phyloP scores from a whole-genome alignment of 2,329 filamentous ascomycete species.

The Colletotrichum graminicola region DNA sequence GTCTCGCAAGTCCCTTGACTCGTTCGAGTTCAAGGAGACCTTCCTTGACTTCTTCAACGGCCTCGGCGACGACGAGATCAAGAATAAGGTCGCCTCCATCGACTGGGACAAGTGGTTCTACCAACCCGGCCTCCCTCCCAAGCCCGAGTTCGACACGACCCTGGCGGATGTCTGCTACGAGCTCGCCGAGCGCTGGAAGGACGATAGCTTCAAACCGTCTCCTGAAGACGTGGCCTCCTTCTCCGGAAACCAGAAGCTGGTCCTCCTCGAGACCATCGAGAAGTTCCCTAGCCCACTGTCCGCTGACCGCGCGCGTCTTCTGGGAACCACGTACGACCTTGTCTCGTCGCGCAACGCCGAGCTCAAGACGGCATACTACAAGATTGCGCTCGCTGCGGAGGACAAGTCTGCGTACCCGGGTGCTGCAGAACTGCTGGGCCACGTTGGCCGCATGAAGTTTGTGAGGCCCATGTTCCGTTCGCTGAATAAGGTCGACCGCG shows the following conservation, averaged over 20 bases:
- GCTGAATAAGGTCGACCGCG: constrained; percentile 79
- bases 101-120: constrained; percentile 95
- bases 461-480: constrained; percentile 86
- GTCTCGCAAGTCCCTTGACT: constrained; percentile 88
- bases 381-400: constrained; percentile 80
- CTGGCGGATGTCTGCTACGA: constrained; percentile 88
- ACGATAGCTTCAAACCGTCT: constrained; percentile 72
- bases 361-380: constrained; percentile 83
- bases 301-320: constrained; percentile 73
- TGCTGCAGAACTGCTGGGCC: constrained; percentile 80
- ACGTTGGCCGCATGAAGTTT: constrained; percentile 96
- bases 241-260: constrained; percentile 88
- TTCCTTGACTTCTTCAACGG: constrained; percentile 85
- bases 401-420: constrained; percentile 77
- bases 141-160: constrained; percentile 90
- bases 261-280: constrained; percentile 87
- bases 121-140: constrained; percentile 87
- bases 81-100: constrained; percentile 76
- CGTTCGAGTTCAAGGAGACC: constrained; percentile 92
- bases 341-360: constrained; percentile 86
- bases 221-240: constrained; percentile 78
- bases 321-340: constrained; percentile 83
- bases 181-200: constrained; percentile 85
- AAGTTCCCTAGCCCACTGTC: constrained; percentile 74
- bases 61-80: constrained; percentile 71